A percentile compares a stretch with the other conserved stretches of the same genome.
These are phyloP conservation scores for Sporisorium graminicola DNA, from an alignment of 1,284 basidiomycete species.

Conservation along the genomic window DNA sequence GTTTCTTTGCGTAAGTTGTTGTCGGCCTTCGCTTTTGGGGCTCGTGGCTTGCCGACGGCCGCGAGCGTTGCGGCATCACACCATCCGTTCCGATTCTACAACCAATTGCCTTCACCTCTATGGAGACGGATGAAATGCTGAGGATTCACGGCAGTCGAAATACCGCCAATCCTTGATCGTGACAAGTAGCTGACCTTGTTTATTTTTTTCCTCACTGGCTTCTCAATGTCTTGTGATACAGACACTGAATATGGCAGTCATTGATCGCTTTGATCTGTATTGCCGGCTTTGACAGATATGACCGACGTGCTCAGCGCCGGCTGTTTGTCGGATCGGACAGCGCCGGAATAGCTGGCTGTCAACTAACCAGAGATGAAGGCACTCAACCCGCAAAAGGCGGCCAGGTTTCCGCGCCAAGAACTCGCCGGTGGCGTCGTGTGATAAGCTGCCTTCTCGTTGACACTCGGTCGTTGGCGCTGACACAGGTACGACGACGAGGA, in stretches of 20 bases:
- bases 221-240: background rate
- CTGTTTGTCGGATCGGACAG: background rate
- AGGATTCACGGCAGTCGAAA: background rate
- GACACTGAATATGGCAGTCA: background rate
- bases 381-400: background rate
- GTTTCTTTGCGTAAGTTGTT: slow-evolving; percentile 39
- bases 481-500: background rate
- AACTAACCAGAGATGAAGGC: background rate
- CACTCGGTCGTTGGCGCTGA: background rate
- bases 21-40: no score
- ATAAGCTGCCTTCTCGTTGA: background rate
- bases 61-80: background rate
- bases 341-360: background rate
- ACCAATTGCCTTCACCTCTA: background rate
- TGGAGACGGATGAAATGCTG: background rate
- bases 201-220: background rate
- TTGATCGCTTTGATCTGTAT: background rate
- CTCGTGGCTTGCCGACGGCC: background rate
- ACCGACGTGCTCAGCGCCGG: background rate
- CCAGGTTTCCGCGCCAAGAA: background rate
- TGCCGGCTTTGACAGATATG: background rate
- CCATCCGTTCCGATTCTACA: no score
- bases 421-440: background rate
- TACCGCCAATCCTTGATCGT: background rate
- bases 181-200: background rate